These are phyloP conservation scores for Daldinia loculata DNA, from an alignment of 495 filamentous ascomycete species.

Conservation along the genomic window DNA sequence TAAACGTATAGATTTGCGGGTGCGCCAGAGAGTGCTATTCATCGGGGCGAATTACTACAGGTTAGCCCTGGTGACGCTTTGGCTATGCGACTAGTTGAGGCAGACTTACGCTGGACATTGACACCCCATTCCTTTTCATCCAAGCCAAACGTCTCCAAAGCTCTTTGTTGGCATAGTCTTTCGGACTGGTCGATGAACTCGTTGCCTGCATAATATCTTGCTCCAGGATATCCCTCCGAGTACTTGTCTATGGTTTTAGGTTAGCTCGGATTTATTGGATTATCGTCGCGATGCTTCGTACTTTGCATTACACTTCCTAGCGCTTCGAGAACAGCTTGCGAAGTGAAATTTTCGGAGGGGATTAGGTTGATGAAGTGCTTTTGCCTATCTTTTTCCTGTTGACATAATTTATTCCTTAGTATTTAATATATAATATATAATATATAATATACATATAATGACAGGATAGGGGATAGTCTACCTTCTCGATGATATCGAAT, in stretches of 20 bases:
- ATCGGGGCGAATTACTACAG: background rate
- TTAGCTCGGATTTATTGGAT: conserved; percentile 17
- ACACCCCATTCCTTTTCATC: conserved; percentile 93
- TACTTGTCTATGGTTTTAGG: conserved; percentile 79
- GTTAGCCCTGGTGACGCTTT: conserved; percentile 19
- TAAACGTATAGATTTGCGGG: conserved; percentile 97
- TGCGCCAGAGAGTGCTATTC: conserved; percentile 86
- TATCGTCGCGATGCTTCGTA: conserved; percentile 52
- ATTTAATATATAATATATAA: conserved; percentile 11
- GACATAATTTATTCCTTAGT: conserved; percentile 11
- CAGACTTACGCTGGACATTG: conserved; percentile 86
- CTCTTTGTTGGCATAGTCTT: conserved; percentile 86
- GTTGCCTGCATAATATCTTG: conserved; percentile 96
- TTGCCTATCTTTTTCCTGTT: conserved; percentile 90
- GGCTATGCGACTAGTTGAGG: background rate
- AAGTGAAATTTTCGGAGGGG: conserved; percentile 98
- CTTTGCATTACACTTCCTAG: conserved; percentile 99
- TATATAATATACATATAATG: background rate
- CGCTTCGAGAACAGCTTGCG: conserved; percentile 94
- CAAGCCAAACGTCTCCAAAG: conserved; percentile 84
- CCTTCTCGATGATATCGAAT: conserved; percentile 88
- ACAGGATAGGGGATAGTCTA: conserved; percentile 46
- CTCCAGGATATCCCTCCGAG: conserved; percentile 97
- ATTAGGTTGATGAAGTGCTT: conserved; percentile 99
- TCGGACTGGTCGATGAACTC: conserved; percentile 94